Percentiles rank a stretch among this genome's conserved stretches.
These are phyloP conservation scores for Orobanche coerulescens DNA, from an alignment of 257 asterid genomes.

Conservation along the genomic window DNA sequence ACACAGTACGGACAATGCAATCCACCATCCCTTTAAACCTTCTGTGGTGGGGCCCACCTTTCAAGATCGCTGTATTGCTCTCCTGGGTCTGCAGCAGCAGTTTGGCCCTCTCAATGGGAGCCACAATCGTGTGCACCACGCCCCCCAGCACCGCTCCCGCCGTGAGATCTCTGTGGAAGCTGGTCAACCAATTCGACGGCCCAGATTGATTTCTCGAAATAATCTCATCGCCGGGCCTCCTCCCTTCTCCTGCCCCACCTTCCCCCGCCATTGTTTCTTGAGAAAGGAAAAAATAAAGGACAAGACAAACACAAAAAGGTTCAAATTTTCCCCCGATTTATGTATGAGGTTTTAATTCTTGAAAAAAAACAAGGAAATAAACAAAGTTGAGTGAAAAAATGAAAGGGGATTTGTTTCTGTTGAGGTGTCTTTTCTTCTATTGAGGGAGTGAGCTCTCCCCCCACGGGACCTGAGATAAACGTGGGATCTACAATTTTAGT, in stretches of 20 bases:
- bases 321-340: not conserved
- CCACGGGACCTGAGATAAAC: no score
- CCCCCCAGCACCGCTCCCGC: slow-evolving; percentile 98
- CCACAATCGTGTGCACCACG: slow-evolving; percentile 92
- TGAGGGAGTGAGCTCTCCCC: no score
- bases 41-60: slow-evolving; percentile 64
- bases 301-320: not conserved
- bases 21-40: slow-evolving; percentile 93
- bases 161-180: slow-evolving; percentile 71
- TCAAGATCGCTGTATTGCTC: slow-evolving; percentile 72
- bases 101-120: slow-evolving; percentile 96
- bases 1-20: slow-evolving; percentile 65
- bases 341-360: not conserved
- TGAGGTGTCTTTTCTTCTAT: no score
- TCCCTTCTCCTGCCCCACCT: slow-evolving; percentile 28
- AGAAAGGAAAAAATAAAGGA: not conserved
- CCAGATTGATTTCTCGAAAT: slow-evolving; percentile 25
- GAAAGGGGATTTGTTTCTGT: no score
- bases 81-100: slow-evolving; percentile 94
- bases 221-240: slow-evolving; percentile 23
- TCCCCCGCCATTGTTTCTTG: slow-evolving; percentile 29
- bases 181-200: slow-evolving; percentile 40
- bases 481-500: no score
- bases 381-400: no score
- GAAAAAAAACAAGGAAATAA: not conserved